Evolutionary conservation across 352 stramenopile genomes (phyloP).

Genomic region (Pythium periplocum): DNA sequence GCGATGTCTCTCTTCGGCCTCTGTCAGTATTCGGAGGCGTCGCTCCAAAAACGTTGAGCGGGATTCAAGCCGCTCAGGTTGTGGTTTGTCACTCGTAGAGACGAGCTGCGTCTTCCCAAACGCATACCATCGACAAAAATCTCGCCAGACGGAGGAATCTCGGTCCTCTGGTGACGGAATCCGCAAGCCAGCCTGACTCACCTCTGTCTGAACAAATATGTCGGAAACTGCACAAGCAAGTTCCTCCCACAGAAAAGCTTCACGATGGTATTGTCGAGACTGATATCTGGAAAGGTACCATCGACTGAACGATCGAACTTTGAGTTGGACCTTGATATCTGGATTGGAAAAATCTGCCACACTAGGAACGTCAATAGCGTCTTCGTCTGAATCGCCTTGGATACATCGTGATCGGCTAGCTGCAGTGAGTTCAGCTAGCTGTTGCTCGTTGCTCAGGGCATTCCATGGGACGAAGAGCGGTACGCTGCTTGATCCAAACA

Average conservation of each 20-base stretch:
- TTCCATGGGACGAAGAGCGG: constrained; percentile 32
- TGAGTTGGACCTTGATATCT: constrained; percentile 39
- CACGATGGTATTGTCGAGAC: constrained; percentile 39
- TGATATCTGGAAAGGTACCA: constrained; percentile 47
- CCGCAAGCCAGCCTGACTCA: constrained; percentile 24
- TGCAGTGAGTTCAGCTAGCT: constrained; percentile 45
- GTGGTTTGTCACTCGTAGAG: too few species aligned
- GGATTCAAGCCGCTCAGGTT: too few species aligned
- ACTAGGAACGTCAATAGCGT: constrained; percentile 33
- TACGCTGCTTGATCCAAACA: too few species aligned
- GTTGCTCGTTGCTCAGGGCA: constrained; percentile 29
- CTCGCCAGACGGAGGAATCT: constrained; percentile 23
- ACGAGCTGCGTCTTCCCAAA: constrained; percentile 8
- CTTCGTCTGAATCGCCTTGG: constrained; percentile 25
- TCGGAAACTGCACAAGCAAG: constrained; percentile 48
- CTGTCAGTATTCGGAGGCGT: constrained; percentile 1
- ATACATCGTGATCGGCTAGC: constrained; percentile 48
- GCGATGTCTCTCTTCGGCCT: too few species aligned
- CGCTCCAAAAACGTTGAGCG: constrained; percentile 12
- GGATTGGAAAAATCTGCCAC: constrained; percentile 37
- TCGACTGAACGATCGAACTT: constrained; percentile 41
- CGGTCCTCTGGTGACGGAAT: constrained; percentile 23
- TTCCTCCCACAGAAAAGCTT: constrained; percentile 54
- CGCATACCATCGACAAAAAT: constrained; percentile 58
- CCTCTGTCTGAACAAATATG: constrained; percentile 26